phyloP scores from a whole-genome alignment of 2,329 filamentous ascomycete species.

The Colletotrichum musae region DNA sequence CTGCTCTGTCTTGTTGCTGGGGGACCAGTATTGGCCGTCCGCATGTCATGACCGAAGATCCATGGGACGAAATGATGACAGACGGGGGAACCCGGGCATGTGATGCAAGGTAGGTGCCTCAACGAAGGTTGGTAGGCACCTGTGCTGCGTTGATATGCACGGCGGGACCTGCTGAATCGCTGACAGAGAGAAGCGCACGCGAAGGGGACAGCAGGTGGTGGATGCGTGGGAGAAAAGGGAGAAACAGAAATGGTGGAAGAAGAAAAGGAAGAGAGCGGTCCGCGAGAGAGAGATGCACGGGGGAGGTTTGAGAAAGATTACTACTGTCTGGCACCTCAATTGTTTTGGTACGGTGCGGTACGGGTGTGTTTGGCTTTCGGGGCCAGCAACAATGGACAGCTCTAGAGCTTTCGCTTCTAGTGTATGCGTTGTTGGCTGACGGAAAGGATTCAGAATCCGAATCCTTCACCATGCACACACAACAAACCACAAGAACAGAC shows the following conservation, averaged over 20 bases:
- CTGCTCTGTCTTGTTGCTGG: slow-evolving; percentile 13
- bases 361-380: neutral
- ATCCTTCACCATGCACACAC: neutral
- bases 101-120: slow-evolving; percentile 19
- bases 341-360: slow-evolving; percentile 21
- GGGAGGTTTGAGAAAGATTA: slow-evolving; percentile 24
- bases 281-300: slow-evolving; percentile 2
- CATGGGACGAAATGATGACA: slow-evolving; percentile 37
- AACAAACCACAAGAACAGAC: slow-evolving; percentile 12
- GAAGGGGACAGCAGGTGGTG: neutral
- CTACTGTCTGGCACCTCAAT: neutral
- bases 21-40: slow-evolving; percentile 26
- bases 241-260: neutral
- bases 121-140: too few relatives aligned
- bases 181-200: slow-evolving; percentile 4
- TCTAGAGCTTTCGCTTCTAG: neutral
- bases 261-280: slow-evolving; percentile 13
- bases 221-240: slow-evolving; percentile 2
- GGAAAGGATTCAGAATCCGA: slow-evolving; percentile 26
- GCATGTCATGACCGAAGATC: slow-evolving; percentile 33
- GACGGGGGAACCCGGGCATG: slow-evolving; percentile 30
- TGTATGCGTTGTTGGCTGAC: slow-evolving; percentile 14
- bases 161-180: slow-evolving; percentile 10
- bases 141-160: too few relatives aligned
- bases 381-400: neutral